phyloP scores from a whole-genome alignment of 352 stramenopile species.

The Thraustotheca clavata region DNA sequence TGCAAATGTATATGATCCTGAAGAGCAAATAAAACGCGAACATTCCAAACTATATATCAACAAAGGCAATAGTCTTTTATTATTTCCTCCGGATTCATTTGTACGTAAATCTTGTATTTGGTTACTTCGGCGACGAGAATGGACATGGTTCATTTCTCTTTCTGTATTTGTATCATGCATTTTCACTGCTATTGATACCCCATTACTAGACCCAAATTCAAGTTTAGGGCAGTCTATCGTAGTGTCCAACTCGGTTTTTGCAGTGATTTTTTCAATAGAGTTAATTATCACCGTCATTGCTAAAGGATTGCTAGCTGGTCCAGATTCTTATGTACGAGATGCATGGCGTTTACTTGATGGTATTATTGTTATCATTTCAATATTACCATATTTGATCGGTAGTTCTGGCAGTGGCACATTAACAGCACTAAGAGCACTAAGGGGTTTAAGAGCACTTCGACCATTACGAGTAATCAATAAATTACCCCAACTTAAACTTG shows the following conservation, averaged over 20 bases:
- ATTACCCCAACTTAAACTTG: slow-evolving; percentile 76
- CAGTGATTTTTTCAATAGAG: slow-evolving; percentile 76
- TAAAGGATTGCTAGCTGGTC: slow-evolving; percentile 57
- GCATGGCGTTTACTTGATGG: slow-evolving; percentile 88
- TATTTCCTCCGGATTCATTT: slow-evolving; percentile 40
- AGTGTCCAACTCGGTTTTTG: slow-evolving; percentile 64
- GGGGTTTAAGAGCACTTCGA: slow-evolving; percentile 78
- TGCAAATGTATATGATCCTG: background rate
- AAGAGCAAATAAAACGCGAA: slow-evolving; percentile 8
- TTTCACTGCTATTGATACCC: slow-evolving; percentile 80
- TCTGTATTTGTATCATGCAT: slow-evolving; percentile 75
- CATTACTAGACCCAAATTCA: slow-evolving; percentile 49
- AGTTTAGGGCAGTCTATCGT: slow-evolving; percentile 35
- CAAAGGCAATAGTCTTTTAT: slow-evolving; percentile 30
- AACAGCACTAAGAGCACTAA: slow-evolving; percentile 76
- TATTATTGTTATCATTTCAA: slow-evolving; percentile 77
- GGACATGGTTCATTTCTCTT: too few species aligned
- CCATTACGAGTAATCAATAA: slow-evolving; percentile 88
- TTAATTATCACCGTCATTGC: slow-evolving; percentile 87
- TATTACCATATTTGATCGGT: slow-evolving; percentile 44
- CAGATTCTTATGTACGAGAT: slow-evolving; percentile 69
- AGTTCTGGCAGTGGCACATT: slow-evolving; percentile 56
- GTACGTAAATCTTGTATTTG: slow-evolving; percentile 25
- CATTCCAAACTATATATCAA: slow-evolving; percentile 14
- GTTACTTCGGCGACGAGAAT: slow-evolving; percentile 27